Evolutionary conservation across 1,284 basidiomycete genomes (phyloP).

Genomic region (Apiotrichum mycotoxinovorans): DNA sequence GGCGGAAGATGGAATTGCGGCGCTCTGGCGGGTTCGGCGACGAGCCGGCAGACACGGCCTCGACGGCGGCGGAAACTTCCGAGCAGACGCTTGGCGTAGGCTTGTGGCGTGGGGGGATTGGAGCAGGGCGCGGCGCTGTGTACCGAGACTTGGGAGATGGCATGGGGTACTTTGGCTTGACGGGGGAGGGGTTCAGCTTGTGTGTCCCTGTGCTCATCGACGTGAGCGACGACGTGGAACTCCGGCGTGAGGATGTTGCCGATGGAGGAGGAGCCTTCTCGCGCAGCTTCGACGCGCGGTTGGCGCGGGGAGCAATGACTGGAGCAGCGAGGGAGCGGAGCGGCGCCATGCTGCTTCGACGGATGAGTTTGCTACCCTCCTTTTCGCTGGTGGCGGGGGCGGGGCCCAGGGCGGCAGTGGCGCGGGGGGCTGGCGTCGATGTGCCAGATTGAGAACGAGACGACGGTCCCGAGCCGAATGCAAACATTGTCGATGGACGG

Average conservation of each 20-base stretch:
- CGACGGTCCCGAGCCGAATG: neutral
- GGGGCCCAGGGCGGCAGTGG: neutral
- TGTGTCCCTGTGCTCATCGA: conserved; percentile 1
- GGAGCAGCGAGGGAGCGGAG: conserved; percentile 26
- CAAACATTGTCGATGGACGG: neutral
- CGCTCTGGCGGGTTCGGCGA: neutral
- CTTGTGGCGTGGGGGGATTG: conserved; percentile 8
- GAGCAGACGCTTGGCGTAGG: conserved; percentile 1
- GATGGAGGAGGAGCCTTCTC: neutral
- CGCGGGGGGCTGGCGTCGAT: neutral
- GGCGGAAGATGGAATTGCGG: conserved; percentile 2
- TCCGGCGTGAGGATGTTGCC: neutral
- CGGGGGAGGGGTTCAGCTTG: conserved; percentile 2
- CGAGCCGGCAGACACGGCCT: neutral
- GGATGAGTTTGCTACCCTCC: neutral
- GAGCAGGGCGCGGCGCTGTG: conserved; percentile 14
- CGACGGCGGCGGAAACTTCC: conserved; percentile 1
- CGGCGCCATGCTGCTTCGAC: conserved; percentile 1
- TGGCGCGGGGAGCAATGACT: conserved; percentile 25
- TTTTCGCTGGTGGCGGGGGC: too few relatives aligned
- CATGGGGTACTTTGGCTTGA: conserved; percentile 2
- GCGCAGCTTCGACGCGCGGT: conserved; percentile 31
- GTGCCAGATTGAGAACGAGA: neutral
- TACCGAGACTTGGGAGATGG: conserved; percentile 6
- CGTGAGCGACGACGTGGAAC: conserved; percentile 5